Evolutionary conservation across 2,329 filamentous ascomycete genomes (phyloP), one percentile per base, ranked within the genome.

Genomic region (Cephalotrichum gorgonifer): DNA sequence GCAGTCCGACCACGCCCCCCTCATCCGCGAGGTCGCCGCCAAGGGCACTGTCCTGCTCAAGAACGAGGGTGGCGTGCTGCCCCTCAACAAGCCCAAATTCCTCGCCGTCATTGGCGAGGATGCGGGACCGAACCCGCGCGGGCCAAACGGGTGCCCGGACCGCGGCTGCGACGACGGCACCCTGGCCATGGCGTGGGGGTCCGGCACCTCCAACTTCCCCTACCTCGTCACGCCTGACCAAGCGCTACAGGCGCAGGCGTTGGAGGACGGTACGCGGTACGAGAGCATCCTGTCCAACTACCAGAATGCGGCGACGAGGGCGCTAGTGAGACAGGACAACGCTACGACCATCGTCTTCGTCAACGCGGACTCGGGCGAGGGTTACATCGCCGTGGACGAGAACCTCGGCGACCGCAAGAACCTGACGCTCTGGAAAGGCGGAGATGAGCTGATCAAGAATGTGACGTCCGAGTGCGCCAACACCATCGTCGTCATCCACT

Each of bases 331-430:
- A 8, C 75, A 85, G 56, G 73, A 77, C n/a, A 70, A 81, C 50
- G 81, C 79, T 14, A 81, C 83, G 1, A 72, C 90, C 54, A 76
- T 98, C 39, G 89, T 96, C 11, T 97, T 97, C 58, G 90, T 87
- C 59, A 95, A 95, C 56, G 83, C 89, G 14, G 76, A 90, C 61
- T 79, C 85, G 3, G 91, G 91, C 48, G 93, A 97, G 67, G 89
- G 88, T 6, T 96, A 79, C 68, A 88, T 97, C 59, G 75, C 69
- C 26, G 78, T 94, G 2, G 91, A 90, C 54, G 85, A 80, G 48
- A 96, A 96, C 62, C 71, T 75, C 51, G 93, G 93, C 51, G 91
- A 97, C 64, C 84, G 93, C 48, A 89, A 90, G 59, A 96, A 98
- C 67, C 73, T 98, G 33, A 95, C 89, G 0, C 73, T 95, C 0